Evolutionary conservation across 139 green algal genomes (phyloP).

Genomic region (Gonium pectorale): DNA sequence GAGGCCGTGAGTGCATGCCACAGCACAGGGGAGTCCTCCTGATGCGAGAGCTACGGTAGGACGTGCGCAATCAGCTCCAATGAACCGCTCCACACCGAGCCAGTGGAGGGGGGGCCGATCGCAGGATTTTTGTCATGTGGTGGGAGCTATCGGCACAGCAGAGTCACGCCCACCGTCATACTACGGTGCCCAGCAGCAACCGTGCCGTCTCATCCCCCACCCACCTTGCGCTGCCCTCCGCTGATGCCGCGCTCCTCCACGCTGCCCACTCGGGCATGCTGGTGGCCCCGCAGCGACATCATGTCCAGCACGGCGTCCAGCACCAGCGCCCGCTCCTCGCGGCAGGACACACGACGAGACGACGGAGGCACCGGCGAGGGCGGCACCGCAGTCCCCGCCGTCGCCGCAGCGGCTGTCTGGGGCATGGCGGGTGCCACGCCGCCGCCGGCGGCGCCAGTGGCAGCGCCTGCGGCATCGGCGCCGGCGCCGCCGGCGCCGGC

Average conservation of each 20-base stretch:
- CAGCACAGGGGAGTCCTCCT: too few species aligned
- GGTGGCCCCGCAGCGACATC: constrained; percentile 39
- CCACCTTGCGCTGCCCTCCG: constrained; percentile 85
- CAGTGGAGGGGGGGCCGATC: too few species aligned
- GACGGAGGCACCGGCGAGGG: not conserved
- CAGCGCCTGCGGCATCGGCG: too few species aligned
- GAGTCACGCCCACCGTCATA: not conserved
- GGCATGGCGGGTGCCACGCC: not conserved
- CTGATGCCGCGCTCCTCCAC: constrained; percentile 52
- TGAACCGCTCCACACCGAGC: too few species aligned
- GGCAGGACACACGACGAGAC: not conserved
- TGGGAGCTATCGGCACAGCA: too few species aligned
- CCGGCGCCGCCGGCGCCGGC: too few species aligned
- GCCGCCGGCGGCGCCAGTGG: too few species aligned
- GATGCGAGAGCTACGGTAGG: too few species aligned
- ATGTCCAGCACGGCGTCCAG: constrained; percentile 52
- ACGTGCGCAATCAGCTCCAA: too few species aligned
- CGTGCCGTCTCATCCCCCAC: not conserved
- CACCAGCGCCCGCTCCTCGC: not conserved
- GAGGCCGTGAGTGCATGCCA: too few species aligned
- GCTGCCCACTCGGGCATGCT: constrained; percentile 45
- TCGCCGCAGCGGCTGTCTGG: too few species aligned
- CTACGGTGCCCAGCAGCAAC: not conserved
- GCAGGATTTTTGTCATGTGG: too few species aligned
- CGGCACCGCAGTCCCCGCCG: not conserved